Percentiles rank a stretch among this genome's conserved stretches.
Evolutionary conservation across 345 rosid species (phyloP).

Genomic region (Nephelium lappaceum): DNA sequence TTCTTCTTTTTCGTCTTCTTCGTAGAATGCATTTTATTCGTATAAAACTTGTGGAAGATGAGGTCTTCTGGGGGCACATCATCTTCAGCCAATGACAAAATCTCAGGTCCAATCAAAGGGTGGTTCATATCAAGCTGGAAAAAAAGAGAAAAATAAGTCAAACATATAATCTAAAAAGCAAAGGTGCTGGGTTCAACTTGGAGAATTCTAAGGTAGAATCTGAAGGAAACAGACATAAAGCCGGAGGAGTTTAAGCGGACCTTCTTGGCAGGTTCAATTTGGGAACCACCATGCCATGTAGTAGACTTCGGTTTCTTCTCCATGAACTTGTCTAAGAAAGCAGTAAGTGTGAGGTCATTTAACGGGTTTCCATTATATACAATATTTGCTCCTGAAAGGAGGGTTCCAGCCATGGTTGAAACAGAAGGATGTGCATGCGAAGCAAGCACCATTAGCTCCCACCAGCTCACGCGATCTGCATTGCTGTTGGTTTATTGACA

Average conservation of each 20-base stretch:
- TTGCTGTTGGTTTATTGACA: conserved; percentile 52
- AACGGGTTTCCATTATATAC: conserved; percentile 93
- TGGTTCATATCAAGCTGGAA: conserved; percentile 77
- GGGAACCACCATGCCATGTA: conserved; percentile 96
- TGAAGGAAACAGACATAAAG: not conserved
- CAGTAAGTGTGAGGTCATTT: conserved; percentile 69
- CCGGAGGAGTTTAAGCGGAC: conserved; percentile 34
- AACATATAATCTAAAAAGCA: not conserved
- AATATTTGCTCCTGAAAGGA: conserved; percentile 82
- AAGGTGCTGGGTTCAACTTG: not conserved
- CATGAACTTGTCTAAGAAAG: conserved; percentile 96
- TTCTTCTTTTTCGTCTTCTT: conserved; percentile 77
- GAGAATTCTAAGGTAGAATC: not conserved
- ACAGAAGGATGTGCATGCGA: conserved; percentile 93
- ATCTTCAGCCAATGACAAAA: conserved; percentile 77
- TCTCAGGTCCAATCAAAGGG: conserved; percentile 79
- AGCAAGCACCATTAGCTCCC: conserved; percentile 89
- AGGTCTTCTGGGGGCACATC: conserved; percentile 94
- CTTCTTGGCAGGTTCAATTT: conserved; percentile 96
- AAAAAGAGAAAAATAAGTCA: conserved; percentile 14
- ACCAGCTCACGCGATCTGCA: conserved; percentile 86
- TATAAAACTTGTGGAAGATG: conserved; percentile 91
- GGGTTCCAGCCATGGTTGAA: conserved; percentile 95
- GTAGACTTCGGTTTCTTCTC: conserved; percentile 90
- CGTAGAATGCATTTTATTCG: conserved; percentile 71